Base-by-base conservation (phyloP, 352 stramenopile species). In the Blastocystis sp. region DNA sequence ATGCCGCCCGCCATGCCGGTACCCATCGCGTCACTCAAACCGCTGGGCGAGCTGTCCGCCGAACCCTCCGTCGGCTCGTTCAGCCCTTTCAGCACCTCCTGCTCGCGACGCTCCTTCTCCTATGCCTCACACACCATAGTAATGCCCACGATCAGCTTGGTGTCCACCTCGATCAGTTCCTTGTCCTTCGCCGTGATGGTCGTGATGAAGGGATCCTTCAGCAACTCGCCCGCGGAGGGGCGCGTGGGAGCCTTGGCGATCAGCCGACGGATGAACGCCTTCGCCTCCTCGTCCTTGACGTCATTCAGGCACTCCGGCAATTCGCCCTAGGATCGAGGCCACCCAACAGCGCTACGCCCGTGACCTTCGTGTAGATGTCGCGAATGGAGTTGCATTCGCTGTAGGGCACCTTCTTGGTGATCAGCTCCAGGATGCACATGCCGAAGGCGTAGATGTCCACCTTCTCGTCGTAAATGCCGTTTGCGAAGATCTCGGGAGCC, bases 341-440 rank as follows among this genome's bases (percentile, higher is more conserved):
- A 68, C 11, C 7, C 24, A 42, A 45, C 4, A 63, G 57, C 7
- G 3, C 4, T 78, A 88, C 82, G 7, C 64, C 63, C 28, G 93
- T 95, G 28, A 96, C 93, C 84, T 96, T 96, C 89, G 94, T 95
- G 91, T 95, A 96, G 65, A 96, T 96, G 89, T 96, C 93, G 24
- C 92, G 92, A 4, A 93, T 93, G 81, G 94, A 95, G 61, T 94
- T 93, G 57, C 90, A 91, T 66, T 91, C 90, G 71, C 94, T 96
- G 90, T 99, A 99, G 21, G 96, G 97, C 57, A 98, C 94, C 89
- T 99, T 95, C 90, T 98, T 97, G 10, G 96, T 98, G 89, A 99
- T 96, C 92, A 99, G 98, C 92, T 99, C 97, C 48, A 99, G 91
- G 57, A 99, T 94, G 90, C 96, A 98, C 96, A 99, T 99, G 42